Percentiles rank a stretch among this genome's conserved stretches.
phyloP scores from a whole-genome alignment of 2,329 filamentous ascomycete genomes.

The Phialophora expanda region DNA sequence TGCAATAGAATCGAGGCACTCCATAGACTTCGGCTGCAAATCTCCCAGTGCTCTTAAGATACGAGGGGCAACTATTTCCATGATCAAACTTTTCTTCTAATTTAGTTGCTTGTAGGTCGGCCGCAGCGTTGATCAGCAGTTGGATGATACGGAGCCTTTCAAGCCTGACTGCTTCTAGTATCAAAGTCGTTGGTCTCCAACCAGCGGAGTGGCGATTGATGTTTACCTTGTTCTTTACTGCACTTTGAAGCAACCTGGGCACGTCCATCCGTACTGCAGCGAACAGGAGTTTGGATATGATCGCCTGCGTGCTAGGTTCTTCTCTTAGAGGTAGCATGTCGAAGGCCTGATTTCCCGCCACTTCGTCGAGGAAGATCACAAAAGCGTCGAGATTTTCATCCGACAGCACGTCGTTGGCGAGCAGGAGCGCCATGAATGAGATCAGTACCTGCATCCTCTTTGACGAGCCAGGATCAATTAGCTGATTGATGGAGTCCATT shows the following conservation, averaged over 20 bases:
- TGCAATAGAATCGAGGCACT: not conserved
- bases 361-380: slow-evolving; percentile 3
- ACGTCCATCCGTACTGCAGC: not conserved
- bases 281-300: slow-evolving; percentile 9
- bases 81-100: too few relatives aligned
- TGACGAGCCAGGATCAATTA: slow-evolving; percentile 1
- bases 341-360: slow-evolving; percentile 9
- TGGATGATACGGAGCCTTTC: not conserved
- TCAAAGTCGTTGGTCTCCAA: not conserved
- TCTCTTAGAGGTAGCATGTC: slow-evolving; percentile 2
- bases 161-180: not conserved
- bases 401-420: slow-evolving; percentile 2
- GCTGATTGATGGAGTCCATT: not conserved
- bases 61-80: not conserved
- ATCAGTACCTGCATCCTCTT: slow-evolving; percentile 14
- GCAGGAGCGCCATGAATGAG: slow-evolving; percentile 13
- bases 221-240: not conserved
- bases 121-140: slow-evolving; percentile 6
- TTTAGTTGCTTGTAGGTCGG: not conserved
- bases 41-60: not conserved
- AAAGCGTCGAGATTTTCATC: not conserved
- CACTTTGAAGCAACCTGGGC: slow-evolving; percentile 1
- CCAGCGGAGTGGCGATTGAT: not conserved
- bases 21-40: not conserved
- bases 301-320: slow-evolving; percentile 11